Conservation (phyloP, 2,329 filamentous ascomycete species). For the Triangularia verruculosa region DNA sequence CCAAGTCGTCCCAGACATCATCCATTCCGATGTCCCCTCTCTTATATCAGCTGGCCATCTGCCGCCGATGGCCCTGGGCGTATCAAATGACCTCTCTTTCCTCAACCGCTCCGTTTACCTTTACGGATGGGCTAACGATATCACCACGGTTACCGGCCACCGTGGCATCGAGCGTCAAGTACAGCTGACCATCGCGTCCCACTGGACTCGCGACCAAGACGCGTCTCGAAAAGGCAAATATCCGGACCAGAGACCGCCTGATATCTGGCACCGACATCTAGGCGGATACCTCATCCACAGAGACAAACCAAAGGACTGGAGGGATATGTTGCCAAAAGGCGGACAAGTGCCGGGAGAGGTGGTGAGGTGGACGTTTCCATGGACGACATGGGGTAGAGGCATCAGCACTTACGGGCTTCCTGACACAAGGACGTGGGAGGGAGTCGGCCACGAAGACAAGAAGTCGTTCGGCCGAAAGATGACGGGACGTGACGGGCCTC, state of each 20-base stretch:
- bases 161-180: slow-evolving; percentile 64
- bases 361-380: slow-evolving; percentile 26
- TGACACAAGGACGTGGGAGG: slow-evolving; percentile 30
- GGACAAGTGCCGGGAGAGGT: slow-evolving; percentile 24
- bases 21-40: slow-evolving; percentile 35
- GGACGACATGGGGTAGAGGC: slow-evolving; percentile 29
- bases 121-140: slow-evolving; percentile 62
- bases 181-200: slow-evolving; percentile 37
- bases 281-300: slow-evolving; percentile 28
- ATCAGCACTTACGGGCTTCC: slow-evolving; percentile 29
- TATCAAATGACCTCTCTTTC: slow-evolving; percentile 33
- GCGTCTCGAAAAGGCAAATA: not conserved
- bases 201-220: slow-evolving; percentile 20
- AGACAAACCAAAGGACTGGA: slow-evolving; percentile 29
- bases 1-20: slow-evolving; percentile 47
- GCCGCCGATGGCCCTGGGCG: slow-evolving; percentile 45
- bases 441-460: slow-evolving; percentile 28
- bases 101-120: slow-evolving; percentile 67
- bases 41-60: slow-evolving; percentile 43
- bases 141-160: slow-evolving; percentile 71
- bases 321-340: slow-evolving; percentile 19
- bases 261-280: slow-evolving; percentile 27
- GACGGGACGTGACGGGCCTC: not conserved
- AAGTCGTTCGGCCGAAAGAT: slow-evolving; percentile 24
- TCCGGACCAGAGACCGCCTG: slow-evolving; percentile 23